These are phyloP conservation scores for Colletotrichum sp. DNA, from an alignment of 2,329 filamentous ascomycete species.

Conservation along the genomic window DNA sequence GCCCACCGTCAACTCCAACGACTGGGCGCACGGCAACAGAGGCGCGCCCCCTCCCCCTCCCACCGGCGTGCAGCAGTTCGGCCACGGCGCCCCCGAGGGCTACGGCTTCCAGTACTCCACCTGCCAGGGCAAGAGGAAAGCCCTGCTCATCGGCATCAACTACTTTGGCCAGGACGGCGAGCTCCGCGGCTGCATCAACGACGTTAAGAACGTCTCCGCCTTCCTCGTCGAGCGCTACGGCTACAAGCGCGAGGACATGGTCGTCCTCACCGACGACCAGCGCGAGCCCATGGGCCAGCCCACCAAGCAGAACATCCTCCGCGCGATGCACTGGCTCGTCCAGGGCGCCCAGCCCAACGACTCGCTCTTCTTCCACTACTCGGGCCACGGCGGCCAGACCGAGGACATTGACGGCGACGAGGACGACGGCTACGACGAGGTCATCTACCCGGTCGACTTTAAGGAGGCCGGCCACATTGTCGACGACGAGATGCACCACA, in stretches of 20 bases:
- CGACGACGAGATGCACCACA: conserved; percentile 79
- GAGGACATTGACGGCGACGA: conserved; percentile 77
- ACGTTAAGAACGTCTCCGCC: conserved; percentile 76
- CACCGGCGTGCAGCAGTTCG: conserved; percentile 60
- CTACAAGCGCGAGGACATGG: conserved; percentile 82
- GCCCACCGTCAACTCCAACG: conserved; percentile 27
- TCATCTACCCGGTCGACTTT: conserved; percentile 81
- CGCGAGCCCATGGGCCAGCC: conserved; percentile 72
- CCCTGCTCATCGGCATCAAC: conserved; percentile 80
- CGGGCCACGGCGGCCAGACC: conserved; percentile 78
- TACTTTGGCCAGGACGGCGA: conserved; percentile 77
- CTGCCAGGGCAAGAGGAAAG: conserved; percentile 76
- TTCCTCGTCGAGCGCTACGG: conserved; percentile 72
- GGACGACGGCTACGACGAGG: conserved; percentile 78
- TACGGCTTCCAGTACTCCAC: conserved; percentile 80
- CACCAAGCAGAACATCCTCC: conserved; percentile 77
- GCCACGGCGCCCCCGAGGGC: conserved; percentile 69
- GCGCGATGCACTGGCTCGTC: conserved; percentile 79
- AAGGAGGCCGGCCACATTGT: conserved; percentile 73
- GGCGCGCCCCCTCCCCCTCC: conserved; percentile 49
- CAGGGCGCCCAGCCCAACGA: conserved; percentile 75
- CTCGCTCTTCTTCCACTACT: conserved; percentile 79
- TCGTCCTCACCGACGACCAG: conserved; percentile 78
- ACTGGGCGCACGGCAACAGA: conserved; percentile 33
- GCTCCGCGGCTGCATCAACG: conserved; percentile 80